Base-by-base conservation (phyloP, 2,329 filamentous ascomycete species). In the Epichloe hybrida region DNA sequence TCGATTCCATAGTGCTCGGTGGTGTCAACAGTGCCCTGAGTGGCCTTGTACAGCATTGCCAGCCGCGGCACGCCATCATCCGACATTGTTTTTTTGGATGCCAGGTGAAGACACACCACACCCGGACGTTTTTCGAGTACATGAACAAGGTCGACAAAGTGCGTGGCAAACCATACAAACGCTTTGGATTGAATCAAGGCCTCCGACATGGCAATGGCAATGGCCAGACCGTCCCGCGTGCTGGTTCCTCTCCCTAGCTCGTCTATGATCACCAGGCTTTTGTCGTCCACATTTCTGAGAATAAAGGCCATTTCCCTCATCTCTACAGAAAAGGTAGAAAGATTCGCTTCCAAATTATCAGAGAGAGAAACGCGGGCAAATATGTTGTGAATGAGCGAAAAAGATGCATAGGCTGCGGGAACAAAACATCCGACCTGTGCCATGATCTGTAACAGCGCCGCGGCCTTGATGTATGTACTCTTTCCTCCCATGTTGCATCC, bases 401-500 rank as follows among this genome's bases (percentile, higher is more conserved):
- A 85, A 0, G 83, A 81, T 0, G 89, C 93, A 60, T 88, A 93
- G 34, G 83, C 74, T 0, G 89, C 91, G 0, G 93, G 93, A 1
- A 97, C 84, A 63, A 94, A 97, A 58, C 81, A 86, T 3, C 90
- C 91, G 48, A 96, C 82, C 60, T 98, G 93, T 0, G 88, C 88
- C 89, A 98, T 96, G 52, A 98, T 81, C 43, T 86, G 81, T 61
- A 94, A 80, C 35, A 98, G 71, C 0, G 91, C 87, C 23, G 95
- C 74, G 2, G 86, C 84, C 47, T 88, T 81, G 55, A 97, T 95
- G 61, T 96, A 97, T 0, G 90, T 98, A 56, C 86, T 95, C 65
- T 97, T 98, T 1, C 90, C 93, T 58, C 88, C 95, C 93, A 98
- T 98, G 59, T 98, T 98, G 64, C 88, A 94, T 3, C 93, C 91